Evolutionary conservation across 108 stramenopile species (phyloP).

Genomic region (Bacterosira constricta): DNA sequence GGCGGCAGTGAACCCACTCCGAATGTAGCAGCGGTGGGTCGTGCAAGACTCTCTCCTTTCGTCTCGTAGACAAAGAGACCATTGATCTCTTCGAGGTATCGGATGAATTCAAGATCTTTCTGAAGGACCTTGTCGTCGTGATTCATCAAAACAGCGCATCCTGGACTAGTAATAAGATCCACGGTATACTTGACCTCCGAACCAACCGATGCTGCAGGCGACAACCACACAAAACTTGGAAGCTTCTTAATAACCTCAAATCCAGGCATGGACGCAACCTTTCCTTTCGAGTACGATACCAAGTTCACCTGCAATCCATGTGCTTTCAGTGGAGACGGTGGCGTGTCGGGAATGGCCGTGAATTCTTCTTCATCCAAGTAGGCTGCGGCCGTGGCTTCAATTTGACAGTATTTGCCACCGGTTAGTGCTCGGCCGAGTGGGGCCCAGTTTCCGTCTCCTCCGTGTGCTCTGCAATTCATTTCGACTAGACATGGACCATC

Average conservation of each 20-base stretch:
- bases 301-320: slow-evolving; percentile 71
- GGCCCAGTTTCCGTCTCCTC: slow-evolving; percentile 93
- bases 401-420: slow-evolving; percentile 76
- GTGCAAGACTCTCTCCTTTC: slow-evolving; percentile 65
- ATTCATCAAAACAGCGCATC: slow-evolving; percentile 79
- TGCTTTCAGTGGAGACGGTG: slow-evolving; percentile 74
- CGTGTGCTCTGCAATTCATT: slow-evolving; percentile 94
- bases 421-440: slow-evolving; percentile 72
- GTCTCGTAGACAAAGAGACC: slow-evolving; percentile 81
- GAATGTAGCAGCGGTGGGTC: slow-evolving; percentile 64
- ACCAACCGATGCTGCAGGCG: slow-evolving; percentile 60
- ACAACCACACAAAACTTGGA: slow-evolving; percentile 75
- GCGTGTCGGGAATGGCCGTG: slow-evolving; percentile 55
- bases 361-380: slow-evolving; percentile 76
- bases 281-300: slow-evolving; percentile 72
- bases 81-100: slow-evolving; percentile 84
- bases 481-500: slow-evolving; percentile 93
- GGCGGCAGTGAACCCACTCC: slow-evolving; percentile 39
- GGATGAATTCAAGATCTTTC: slow-evolving; percentile 79
- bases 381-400: slow-evolving; percentile 81
- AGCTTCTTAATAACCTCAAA: slow-evolving; percentile 75
- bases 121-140: slow-evolving; percentile 55
- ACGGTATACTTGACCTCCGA: slow-evolving; percentile 73
- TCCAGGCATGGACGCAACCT: slow-evolving; percentile 72
- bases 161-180: slow-evolving; percentile 76